Conservation (phyloP, 345 rosid genomes). For the Aethionema arabicum region DNA sequence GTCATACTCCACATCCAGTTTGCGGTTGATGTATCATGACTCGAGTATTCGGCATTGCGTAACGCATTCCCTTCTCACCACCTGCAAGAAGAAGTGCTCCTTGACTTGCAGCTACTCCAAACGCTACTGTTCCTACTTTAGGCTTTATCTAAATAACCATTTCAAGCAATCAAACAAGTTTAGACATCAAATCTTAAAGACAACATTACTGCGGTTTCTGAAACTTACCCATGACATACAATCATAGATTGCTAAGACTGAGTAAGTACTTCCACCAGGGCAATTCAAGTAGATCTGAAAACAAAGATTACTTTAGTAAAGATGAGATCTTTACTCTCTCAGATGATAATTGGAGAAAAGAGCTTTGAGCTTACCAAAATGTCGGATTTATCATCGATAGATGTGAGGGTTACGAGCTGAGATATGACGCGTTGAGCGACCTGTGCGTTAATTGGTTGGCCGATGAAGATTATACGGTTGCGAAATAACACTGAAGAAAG, state of each 20-base stretch:
- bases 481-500: constrained; percentile 80
- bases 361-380: constrained; percentile 56
- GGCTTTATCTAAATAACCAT: constrained; percentile 69
- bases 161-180: background rate
- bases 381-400: constrained; percentile 85
- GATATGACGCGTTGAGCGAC: constrained; percentile 93
- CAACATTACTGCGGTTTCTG: background rate
- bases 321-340: background rate
- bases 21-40: constrained; percentile 94
- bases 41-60: constrained; percentile 94
- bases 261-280: constrained; percentile 91
- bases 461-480: constrained; percentile 85
- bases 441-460: constrained; percentile 72
- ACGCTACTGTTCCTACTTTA: constrained; percentile 90
- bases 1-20: constrained; percentile 83
- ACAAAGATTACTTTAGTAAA: constrained; percentile 24
- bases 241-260: constrained; percentile 88
- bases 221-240: constrained; percentile 89
- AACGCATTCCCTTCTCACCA: constrained; percentile 96
- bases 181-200: background rate
- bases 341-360: background rate
- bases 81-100: constrained; percentile 93
- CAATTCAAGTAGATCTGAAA: constrained; percentile 80
- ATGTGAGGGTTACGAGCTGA: constrained; percentile 86
- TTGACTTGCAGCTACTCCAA: constrained; percentile 96